Conservation (phyloP, 805 yeast species). For the Tetrapisispora taiwanensis region DNA sequence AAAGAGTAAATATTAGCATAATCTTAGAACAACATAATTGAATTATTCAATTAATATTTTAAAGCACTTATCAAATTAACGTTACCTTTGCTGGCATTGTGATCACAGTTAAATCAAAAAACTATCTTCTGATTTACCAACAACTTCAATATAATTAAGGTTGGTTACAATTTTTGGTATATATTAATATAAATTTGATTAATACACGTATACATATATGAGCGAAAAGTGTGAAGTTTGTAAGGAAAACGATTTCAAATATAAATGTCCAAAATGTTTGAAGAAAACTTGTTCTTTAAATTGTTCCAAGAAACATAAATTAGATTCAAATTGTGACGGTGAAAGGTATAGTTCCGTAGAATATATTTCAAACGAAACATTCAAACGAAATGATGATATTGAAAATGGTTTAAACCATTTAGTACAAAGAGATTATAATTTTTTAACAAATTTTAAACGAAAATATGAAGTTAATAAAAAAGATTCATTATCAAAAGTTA, state of each 20-base stretch:
- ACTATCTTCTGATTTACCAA: no score
- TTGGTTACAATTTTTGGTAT: no score
- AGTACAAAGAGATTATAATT: slow-evolving; percentile 78
- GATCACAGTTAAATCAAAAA: no score
- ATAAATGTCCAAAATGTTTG: slow-evolving; percentile 74
- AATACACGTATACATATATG: no score
- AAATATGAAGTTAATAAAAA: slow-evolving; percentile 46
- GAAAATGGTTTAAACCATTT: slow-evolving; percentile 31
- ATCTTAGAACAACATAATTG: no score
- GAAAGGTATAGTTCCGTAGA: slow-evolving; percentile 43
- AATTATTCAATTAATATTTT: no score
- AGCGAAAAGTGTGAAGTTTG: slow-evolving; percentile 37
- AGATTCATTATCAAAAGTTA: slow-evolving; percentile 39
- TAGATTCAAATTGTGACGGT: slow-evolving; percentile 55
- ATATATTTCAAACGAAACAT: slow-evolving; percentile 41
- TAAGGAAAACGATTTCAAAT: slow-evolving; percentile 37
- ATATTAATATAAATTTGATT: no score
- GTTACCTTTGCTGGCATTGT: no score
- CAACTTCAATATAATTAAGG: no score
- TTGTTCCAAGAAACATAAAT: slow-evolving; percentile 67
- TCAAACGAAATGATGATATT: slow-evolving; percentile 31
- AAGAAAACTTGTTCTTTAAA: slow-evolving; percentile 54
- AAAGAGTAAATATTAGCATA: no score
- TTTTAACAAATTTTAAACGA: slow-evolving; percentile 51
- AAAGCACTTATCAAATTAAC: no score